Conservation (phyloP, 805 yeast species). For the Pachysolen tannophilus region DNA sequence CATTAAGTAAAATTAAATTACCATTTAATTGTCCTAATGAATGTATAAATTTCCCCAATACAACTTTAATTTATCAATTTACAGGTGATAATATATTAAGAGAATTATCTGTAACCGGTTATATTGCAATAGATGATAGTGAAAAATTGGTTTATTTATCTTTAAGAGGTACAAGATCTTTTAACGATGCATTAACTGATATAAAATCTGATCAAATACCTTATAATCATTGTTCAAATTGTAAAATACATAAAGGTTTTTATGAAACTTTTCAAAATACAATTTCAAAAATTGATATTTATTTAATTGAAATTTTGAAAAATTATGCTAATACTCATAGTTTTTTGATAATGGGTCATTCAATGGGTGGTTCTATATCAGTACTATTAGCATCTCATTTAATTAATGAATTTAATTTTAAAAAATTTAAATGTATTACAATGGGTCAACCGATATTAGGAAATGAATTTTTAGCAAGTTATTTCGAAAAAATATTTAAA, state of each 20-base stretch:
- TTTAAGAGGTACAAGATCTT: conserved; percentile 34
- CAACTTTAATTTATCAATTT: conserved; percentile 29
- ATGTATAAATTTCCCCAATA: conserved; percentile 29
- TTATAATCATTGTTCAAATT: conserved; percentile 22
- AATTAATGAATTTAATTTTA: conserved; percentile 25
- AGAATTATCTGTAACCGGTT: conserved; percentile 10
- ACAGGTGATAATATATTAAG: conserved; percentile 20
- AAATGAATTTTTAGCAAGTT: conserved; percentile 26
- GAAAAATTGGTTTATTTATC: conserved; percentile 20
- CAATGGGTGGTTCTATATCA: conserved; percentile 35
- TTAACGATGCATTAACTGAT: conserved; percentile 31
- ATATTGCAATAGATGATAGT: conserved; percentile 11
- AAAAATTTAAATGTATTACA: conserved; percentile 23
- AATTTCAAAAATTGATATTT: conserved; percentile 18
- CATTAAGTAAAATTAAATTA: conserved; percentile 19
- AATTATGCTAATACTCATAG: conserved; percentile 14
- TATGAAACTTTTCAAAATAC: conserved; percentile 23
- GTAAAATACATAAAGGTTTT: conserved; percentile 33
- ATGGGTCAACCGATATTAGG: conserved; percentile 40
- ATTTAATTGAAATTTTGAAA: conserved; percentile 16
- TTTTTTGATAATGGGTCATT: conserved; percentile 12
- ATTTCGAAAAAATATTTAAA: conserved; percentile 21
- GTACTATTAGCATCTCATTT: conserved; percentile 28
- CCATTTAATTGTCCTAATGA: conserved; percentile 32
- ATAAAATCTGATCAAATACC: conserved; percentile 27